phyloP scores from a whole-genome alignment of 2,329 filamentous ascomycete genomes.

The Aspergillus versicolor region DNA sequence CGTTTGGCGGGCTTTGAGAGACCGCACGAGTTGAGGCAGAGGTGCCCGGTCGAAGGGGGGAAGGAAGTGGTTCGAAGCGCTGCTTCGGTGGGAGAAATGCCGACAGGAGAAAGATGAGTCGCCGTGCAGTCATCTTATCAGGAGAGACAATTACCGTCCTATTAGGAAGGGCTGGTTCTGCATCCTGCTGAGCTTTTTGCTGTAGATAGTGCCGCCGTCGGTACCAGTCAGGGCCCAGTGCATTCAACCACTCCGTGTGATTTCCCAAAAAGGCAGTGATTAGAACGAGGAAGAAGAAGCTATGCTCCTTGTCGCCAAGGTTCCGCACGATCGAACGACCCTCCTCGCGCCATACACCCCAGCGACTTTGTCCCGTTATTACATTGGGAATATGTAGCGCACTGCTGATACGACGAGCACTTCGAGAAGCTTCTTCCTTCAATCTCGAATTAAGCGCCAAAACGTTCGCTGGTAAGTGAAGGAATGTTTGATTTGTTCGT shows the following conservation, averaged over 20 bases:
- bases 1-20: conserved; percentile 54
- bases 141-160: conserved; percentile 58
- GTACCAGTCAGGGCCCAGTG: conserved; percentile 55
- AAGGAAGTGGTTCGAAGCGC: conserved; percentile 38
- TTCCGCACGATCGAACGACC: conserved; percentile 57
- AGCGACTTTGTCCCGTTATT: conserved; percentile 57
- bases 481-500: conserved; percentile 47
- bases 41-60: conserved; percentile 40
- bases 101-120: conserved; percentile 58
- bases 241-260: conserved; percentile 60
- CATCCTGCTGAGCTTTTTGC: conserved; percentile 49
- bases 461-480: conserved; percentile 52
- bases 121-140: conserved; percentile 59
- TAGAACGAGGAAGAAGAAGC: conserved; percentile 60
- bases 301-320: conserved; percentile 56
- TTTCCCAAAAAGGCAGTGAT: conserved; percentile 60
- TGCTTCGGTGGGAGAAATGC: conserved; percentile 56
- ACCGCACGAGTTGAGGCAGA: conserved; percentile 49
- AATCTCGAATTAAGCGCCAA: conserved; percentile 47
- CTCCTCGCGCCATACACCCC: conserved; percentile 62
- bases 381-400: conserved; percentile 58
- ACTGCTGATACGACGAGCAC: conserved; percentile 52
- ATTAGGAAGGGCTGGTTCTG: conserved; percentile 49
- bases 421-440: conserved; percentile 47
- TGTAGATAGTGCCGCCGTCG: conserved; percentile 53